Conservation (phyloP, 805 yeast genomes). For the Monosporozyma aerobia region DNA sequence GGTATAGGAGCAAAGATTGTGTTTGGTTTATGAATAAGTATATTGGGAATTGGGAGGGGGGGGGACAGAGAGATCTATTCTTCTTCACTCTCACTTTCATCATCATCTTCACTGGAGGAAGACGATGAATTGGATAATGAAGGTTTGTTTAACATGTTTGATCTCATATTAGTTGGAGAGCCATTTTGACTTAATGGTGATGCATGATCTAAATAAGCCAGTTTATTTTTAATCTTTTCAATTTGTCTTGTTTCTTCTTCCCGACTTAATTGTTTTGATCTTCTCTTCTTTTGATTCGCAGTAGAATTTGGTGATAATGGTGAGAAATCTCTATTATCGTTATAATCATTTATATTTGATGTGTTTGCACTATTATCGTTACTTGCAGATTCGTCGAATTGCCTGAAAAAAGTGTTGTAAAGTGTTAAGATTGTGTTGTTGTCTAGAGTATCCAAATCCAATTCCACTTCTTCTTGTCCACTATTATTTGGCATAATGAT, state of each 20-base stretch:
- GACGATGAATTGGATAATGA: conserved; percentile 10
- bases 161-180: conserved; percentile 25
- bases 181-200: conserved; percentile 35
- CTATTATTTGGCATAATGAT: conserved; percentile 60
- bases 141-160: conserved; percentile 2
- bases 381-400: conserved; percentile 22
- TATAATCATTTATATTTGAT: conserved; percentile 2
- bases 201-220: conserved; percentile 60
- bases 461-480: conserved; percentile 85
- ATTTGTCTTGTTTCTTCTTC: conserved; percentile 61
- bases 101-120: conserved; percentile 36
- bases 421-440: conserved; percentile 72
- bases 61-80: conserved; percentile 33
- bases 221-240: conserved; percentile 60
- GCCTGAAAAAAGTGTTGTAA: conserved; percentile 70
- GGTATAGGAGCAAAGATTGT: neutral
- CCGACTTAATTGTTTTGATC: conserved; percentile 51
- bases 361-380: conserved; percentile 29
- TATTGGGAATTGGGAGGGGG: neutral
- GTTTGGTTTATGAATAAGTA: neutral
- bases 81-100: conserved; percentile 64
- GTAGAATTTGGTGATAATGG: conserved; percentile 24
- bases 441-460: conserved; percentile 89
- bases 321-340: conserved; percentile 9
- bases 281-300: conserved; percentile 29